Conservation (phyloP, 2,329 filamentous ascomycete genomes). For the Aspergillus candidus region DNA sequence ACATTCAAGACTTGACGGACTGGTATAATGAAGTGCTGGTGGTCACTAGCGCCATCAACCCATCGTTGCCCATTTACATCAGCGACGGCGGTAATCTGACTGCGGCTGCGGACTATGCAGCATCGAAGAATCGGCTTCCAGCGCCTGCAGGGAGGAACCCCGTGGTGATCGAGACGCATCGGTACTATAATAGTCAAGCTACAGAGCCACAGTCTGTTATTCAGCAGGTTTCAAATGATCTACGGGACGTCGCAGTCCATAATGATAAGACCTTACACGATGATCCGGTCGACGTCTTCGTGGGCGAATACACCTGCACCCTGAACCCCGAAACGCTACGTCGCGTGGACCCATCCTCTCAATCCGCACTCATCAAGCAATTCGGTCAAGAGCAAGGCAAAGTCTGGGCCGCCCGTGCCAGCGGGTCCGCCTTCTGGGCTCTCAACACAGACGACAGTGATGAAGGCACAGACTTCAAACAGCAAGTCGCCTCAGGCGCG, state of each 20-base stretch:
- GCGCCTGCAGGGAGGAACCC: constrained; percentile 32
- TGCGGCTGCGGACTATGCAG: constrained; percentile 42
- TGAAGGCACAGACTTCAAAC: constrained; percentile 52
- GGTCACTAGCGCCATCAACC: constrained; percentile 44
- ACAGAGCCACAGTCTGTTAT: constrained; percentile 47
- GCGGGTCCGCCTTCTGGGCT: constrained; percentile 51
- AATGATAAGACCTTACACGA: constrained; percentile 45
- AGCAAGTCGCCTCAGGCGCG: constrained; percentile 44
- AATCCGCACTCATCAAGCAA: constrained; percentile 33
- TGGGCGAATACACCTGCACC: constrained; percentile 56
- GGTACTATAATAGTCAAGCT: constrained; percentile 51
- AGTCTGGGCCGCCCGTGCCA: constrained; percentile 45
- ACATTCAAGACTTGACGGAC: constrained; percentile 48
- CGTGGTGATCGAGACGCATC: constrained; percentile 54
- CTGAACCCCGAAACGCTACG: constrained; percentile 49
- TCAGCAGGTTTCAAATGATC: constrained; percentile 38
- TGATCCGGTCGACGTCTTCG: constrained; percentile 47
- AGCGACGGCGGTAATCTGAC: constrained; percentile 53
- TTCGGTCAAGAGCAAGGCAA: constrained; percentile 35
- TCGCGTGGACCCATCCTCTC: constrained; percentile 36
- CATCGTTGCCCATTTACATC: constrained; percentile 50
- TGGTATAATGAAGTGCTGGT: constrained; percentile 51
- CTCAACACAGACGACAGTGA: constrained; percentile 55
- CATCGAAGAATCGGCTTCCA: constrained; percentile 33
- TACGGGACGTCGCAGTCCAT: constrained; percentile 42